These are phyloP conservation scores for Podila epicladia DNA, from an alignment of 192 early-diverging fungal species.

Conservation along the genomic window DNA sequence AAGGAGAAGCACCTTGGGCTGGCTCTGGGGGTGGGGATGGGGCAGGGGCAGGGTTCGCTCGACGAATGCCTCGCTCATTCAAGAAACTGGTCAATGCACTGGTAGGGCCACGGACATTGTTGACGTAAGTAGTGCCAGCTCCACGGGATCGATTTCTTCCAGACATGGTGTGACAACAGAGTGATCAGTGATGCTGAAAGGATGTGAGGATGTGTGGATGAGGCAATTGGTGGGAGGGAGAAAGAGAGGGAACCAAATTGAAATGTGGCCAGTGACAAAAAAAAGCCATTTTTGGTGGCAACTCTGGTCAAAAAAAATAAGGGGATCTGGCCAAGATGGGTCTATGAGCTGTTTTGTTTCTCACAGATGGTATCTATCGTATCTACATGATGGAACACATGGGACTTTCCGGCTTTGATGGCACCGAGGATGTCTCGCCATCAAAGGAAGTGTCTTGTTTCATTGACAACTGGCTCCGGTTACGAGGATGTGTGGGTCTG, in stretches of 20 bases:
- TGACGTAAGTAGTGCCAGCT: constrained; percentile 42
- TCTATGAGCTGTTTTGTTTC: no score
- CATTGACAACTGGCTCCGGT: background rate
- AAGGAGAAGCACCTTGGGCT: background rate
- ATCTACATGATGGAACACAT: background rate
- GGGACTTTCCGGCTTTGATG: background rate
- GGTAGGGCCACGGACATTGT: constrained; percentile 60
- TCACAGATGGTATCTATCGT: no score
- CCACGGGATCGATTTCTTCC: constrained; percentile 28
- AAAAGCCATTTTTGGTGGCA: background rate
- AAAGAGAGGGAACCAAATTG: background rate
- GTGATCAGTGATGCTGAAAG: background rate
- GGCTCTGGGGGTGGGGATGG: constrained; percentile 8
- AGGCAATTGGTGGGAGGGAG: background rate
- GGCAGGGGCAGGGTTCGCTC: constrained; percentile 47
- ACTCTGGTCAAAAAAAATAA: background rate
- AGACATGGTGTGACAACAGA: constrained; percentile 16
- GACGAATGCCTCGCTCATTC: constrained; percentile 53
- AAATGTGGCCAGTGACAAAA: background rate
- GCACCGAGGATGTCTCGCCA: background rate
- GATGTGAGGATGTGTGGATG: background rate
- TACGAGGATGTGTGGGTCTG: background rate
- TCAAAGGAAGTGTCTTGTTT: background rate
- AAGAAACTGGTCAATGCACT: constrained; percentile 61
- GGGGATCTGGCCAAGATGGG: background rate